Evolutionary conservation across 2,329 filamentous ascomycete species (phyloP), one percentile per base, ranked within the genome.

Genomic region (Trichoderma arundinaceum): DNA sequence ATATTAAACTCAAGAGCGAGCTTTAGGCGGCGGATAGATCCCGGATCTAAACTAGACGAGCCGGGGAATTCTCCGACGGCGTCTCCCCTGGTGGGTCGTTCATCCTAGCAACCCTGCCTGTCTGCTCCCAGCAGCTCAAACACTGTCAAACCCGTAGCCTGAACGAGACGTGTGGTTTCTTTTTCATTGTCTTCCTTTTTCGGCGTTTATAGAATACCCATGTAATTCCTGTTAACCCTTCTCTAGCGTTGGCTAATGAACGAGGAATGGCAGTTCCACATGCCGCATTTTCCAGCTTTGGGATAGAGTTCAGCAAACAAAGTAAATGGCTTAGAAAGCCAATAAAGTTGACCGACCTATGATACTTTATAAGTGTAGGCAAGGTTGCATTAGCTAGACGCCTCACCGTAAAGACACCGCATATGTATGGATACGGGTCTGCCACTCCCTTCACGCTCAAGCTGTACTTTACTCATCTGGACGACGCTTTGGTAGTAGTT

Each of bases 41-140:
- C 48, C 38, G n/a, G 22, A 62, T 62, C 58, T 44, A 44, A 62
- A 19, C 38, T 22, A 43, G 38, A 22, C 10, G 12, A 22, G n/a
- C 17, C 46, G 48, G 58, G 58, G 48, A 62, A 51, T 17, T 62
- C 58, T 62, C 58, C 58, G 58, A 44, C n/a, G 32, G 22, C n/a
- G 10, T 53, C 32, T 41, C 22, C 28, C 38, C 15, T 43, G n/a
- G 38, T 43, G 38, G 48, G 58, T 15, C 48, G 17, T 17, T 39
- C 22, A 33, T 32, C 28, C 41, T 52, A 13, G 19, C 54, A 58
- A 15, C 54, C 41, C 41, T 44, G 41, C 39, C 39, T 33, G 33
- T 35, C 9, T 38, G 6, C 54, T 22, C 10, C 41, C 35, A 58
- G 17, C 35, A 22, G 52, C 8, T 8, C 15, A 43, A 56, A 46